Evolutionary conservation across 2,329 filamentous ascomycete species (phyloP).

Genomic region (Fusarium tuaranense): DNA sequence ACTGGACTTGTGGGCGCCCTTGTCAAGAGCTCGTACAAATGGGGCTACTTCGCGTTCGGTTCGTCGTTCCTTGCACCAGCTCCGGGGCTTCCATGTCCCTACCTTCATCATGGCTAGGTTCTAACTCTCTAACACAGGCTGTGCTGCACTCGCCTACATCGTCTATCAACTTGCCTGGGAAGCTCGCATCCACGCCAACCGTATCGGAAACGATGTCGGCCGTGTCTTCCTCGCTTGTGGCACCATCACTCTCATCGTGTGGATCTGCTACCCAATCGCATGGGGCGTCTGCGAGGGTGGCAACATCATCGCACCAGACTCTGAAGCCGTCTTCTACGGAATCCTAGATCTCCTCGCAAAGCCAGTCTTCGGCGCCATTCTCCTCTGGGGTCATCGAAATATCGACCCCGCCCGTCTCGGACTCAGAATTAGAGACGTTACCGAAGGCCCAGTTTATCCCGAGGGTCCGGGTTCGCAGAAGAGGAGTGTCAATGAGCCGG

Average conservation of each 20-base stretch:
- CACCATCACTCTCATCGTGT: constrained; percentile 64
- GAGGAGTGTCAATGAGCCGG: neutral
- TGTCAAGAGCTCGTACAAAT: constrained; percentile 64
- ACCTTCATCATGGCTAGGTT: no score
- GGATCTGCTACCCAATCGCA: constrained; percentile 68
- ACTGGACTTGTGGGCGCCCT: constrained; percentile 61
- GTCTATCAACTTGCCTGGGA: constrained; percentile 55
- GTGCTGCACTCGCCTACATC: constrained; percentile 59
- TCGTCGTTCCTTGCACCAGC: neutral
- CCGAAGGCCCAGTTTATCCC: constrained; percentile 5
- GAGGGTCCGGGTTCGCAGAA: constrained; percentile 8
- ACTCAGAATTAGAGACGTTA: constrained; percentile 52
- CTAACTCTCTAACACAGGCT: constrained; percentile 40
- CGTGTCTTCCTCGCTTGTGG: constrained; percentile 67
- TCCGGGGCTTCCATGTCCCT: no score
- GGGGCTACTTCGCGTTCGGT: constrained; percentile 66
- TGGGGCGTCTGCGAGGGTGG: constrained; percentile 65
- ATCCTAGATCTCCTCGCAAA: constrained; percentile 75
- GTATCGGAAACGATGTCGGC: constrained; percentile 65
- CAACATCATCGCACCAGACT: constrained; percentile 68
- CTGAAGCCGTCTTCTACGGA: constrained; percentile 76
- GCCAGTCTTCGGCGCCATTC: constrained; percentile 69
- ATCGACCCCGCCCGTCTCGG: constrained; percentile 70
- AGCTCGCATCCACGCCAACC: constrained; percentile 62
- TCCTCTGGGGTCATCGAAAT: constrained; percentile 72